Percentiles rank a stretch among this genome's conserved stretches.
phyloP scores from a whole-genome alignment of 306 rosid genomes.

The Ceratonia siliqua region DNA sequence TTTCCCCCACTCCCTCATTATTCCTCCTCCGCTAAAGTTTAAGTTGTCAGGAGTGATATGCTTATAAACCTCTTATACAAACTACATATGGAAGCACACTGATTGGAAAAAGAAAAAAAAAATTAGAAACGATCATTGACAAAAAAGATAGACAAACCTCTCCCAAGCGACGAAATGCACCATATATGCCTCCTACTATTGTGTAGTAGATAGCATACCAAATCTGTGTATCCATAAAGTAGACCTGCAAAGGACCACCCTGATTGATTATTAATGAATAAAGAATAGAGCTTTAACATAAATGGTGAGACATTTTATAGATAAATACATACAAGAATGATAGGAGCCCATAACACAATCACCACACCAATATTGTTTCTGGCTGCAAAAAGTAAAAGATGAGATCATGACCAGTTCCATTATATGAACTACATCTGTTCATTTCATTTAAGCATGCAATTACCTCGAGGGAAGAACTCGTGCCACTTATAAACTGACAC shows the following conservation, averaged over 20 bases:
- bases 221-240: slow-evolving; percentile 98
- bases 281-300: slow-evolving; percentile 24
- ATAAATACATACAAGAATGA: slow-evolving; percentile 76
- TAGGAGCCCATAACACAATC: slow-evolving; percentile 86
- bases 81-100: background rate
- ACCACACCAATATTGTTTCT: slow-evolving; percentile 84
- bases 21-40: background rate
- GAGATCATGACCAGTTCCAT: slow-evolving; percentile 31
- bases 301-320: slow-evolving; percentile 18
- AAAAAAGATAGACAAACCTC: slow-evolving; percentile 66
- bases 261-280: background rate
- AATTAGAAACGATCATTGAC: background rate
- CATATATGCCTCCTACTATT: slow-evolving; percentile 86
- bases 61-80: background rate
- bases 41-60: background rate
- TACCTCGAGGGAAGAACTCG: slow-evolving; percentile 95
- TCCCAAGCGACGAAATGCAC: slow-evolving; percentile 95
- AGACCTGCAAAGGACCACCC: slow-evolving; percentile 59
- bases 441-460: slow-evolving; percentile 26
- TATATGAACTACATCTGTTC: slow-evolving; percentile 17
- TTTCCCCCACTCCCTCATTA: background rate
- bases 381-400: slow-evolving; percentile 62
- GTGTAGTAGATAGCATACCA: slow-evolving; percentile 99
- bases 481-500: slow-evolving; percentile 69
- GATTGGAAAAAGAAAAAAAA: background rate